A percentile compares a stretch with the other conserved stretches of the same genome.
Conservation (phyloP, 2,329 filamentous ascomycete species). For the Calonectria pseudoreteaudii region DNA sequence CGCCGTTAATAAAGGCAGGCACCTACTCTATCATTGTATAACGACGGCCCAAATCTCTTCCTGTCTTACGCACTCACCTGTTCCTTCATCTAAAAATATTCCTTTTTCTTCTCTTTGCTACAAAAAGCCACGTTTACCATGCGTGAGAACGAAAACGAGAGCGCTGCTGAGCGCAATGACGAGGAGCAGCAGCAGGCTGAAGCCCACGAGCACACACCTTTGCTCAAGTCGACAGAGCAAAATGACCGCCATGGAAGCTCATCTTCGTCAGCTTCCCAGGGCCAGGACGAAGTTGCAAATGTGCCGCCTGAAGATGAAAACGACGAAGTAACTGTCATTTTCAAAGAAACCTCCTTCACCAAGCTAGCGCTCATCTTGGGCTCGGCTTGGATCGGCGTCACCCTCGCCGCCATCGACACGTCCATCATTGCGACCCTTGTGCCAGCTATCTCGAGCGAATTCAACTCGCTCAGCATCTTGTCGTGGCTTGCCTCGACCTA, state of each 20-base stretch:
- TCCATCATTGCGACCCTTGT: slow-evolving; percentile 90
- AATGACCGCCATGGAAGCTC: slow-evolving; percentile 20
- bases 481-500: slow-evolving; percentile 93
- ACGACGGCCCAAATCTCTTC: not conserved
- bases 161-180: slow-evolving; percentile 23
- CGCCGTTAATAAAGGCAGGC: not conserved
- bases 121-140: slow-evolving; percentile 22
- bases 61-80: not conserved
- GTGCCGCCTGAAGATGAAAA: slow-evolving; percentile 43
- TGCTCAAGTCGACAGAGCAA: slow-evolving; percentile 38
- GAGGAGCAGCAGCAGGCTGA: slow-evolving; percentile 26
- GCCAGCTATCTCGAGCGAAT: slow-evolving; percentile 84
- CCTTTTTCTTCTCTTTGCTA: not conserved
- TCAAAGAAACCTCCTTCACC: slow-evolving; percentile 59
- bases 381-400: slow-evolving; percentile 70
- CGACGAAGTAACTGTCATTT: slow-evolving; percentile 61
- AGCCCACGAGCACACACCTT: slow-evolving; percentile 41
- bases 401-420: slow-evolving; percentile 75
- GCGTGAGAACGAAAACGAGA: slow-evolving; percentile 31
- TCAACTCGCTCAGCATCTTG: slow-evolving; percentile 82
- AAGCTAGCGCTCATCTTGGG: slow-evolving; percentile 67
- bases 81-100: not conserved
- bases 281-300: slow-evolving; percentile 1
- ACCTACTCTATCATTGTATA: not conserved
- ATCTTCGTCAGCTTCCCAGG: slow-evolving; percentile 13